phyloP scores from a whole-genome alignment of 495 filamentous ascomycete species.

The Pseudotulostoma volvatum region DNA sequence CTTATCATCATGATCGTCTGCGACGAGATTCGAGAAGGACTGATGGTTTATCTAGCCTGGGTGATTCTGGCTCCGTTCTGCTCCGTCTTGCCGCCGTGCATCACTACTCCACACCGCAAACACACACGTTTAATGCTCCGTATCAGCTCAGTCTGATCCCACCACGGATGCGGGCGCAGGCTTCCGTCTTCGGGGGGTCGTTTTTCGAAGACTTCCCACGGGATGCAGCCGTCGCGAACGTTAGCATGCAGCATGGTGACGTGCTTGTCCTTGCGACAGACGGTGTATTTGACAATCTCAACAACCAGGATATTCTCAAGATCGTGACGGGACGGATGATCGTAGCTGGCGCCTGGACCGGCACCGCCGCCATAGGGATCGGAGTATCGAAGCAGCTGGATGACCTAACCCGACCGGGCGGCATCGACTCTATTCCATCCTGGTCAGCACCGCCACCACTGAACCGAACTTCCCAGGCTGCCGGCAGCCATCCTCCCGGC shows the following conservation, averaged over 20 bases:
- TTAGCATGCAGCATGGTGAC: constrained; percentile 72
- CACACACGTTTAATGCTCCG: constrained; percentile 93
- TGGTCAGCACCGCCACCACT: neutral
- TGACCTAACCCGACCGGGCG: constrained; percentile 33
- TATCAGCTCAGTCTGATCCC: constrained; percentile 88
- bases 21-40: no score
- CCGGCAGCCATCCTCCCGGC: constrained; percentile 5
- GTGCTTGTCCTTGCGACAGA: constrained; percentile 84
- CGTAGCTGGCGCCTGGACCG: constrained; percentile 53
- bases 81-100: constrained; percentile 70
- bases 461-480: neutral
- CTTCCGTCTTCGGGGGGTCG: constrained; percentile 63
- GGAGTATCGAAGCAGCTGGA: constrained; percentile 38
- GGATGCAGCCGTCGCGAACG: constrained; percentile 64
- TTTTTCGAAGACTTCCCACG: constrained; percentile 64
- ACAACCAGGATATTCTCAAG: constrained; percentile 67
- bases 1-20: no score
- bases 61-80: constrained; percentile 89
- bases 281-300: constrained; percentile 95
- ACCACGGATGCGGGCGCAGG: constrained; percentile 54
- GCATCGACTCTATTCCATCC: constrained; percentile 10
- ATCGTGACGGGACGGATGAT: constrained; percentile 64
- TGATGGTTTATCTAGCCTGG: constrained; percentile 42
- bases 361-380: constrained; percentile 35
- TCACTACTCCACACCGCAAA: constrained; percentile 69